A percentile compares a stretch with the other conserved stretches of the same genome.
phyloP scores from a whole-genome alignment of 768 basidiomycete species.

The Lyophyllum decastes region DNA sequence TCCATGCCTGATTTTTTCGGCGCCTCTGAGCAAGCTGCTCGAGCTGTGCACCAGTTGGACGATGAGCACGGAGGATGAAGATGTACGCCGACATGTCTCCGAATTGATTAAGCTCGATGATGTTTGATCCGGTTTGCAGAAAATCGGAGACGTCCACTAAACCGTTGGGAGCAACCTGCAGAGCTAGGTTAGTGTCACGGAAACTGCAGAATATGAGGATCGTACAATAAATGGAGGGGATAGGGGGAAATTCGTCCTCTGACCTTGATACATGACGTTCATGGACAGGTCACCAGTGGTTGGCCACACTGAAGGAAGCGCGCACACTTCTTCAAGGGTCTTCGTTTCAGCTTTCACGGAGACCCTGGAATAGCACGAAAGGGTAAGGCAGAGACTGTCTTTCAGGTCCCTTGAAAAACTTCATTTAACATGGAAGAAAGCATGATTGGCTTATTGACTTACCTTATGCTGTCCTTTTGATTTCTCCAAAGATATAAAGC shows the following conservation, averaged over 20 bases:
- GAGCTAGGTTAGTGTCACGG: neutral
- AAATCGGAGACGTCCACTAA: constrained; percentile 54
- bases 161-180: constrained; percentile 47
- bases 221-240: constrained; percentile 44
- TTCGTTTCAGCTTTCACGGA: constrained; percentile 15
- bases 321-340: constrained; percentile 21
- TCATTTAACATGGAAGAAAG: neutral
- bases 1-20: constrained; percentile 39
- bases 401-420: constrained; percentile 29
- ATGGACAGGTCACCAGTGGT: constrained; percentile 33
- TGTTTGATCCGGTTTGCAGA: constrained; percentile 41
- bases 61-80: constrained; percentile 50
- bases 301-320: constrained; percentile 46
- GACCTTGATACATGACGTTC: constrained; percentile 29
- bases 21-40: constrained; percentile 29
- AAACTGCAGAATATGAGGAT: neutral
- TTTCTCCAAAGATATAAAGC: constrained; percentile 38
- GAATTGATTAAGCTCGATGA: constrained; percentile 41
- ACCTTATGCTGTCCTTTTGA: constrained; percentile 34
- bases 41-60: constrained; percentile 48
- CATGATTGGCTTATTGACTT: constrained; percentile 16
- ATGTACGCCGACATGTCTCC: constrained; percentile 45
- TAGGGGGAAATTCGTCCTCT: constrained; percentile 33
- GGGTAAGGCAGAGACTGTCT: constrained; percentile 42
- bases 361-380: constrained; percentile 43